A percentile compares a stretch with the other conserved stretches of the same genome.
phyloP scores from a whole-genome alignment of 1,139 yeast genomes.

The Blastobotrys illinoisensis region DNA sequence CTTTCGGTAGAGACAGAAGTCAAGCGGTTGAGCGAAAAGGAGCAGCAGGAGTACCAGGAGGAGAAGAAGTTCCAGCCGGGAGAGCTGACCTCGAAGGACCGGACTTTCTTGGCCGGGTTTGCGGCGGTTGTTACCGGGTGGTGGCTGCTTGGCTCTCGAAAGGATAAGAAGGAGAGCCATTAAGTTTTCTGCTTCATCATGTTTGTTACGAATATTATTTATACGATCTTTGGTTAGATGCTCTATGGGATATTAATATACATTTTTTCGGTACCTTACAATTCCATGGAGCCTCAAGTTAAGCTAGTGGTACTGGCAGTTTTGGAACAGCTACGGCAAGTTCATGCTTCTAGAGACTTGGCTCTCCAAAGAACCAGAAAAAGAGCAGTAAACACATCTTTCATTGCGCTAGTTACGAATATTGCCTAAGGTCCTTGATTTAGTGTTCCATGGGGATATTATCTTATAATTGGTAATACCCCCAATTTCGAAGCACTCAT shows the following conservation, averaged over 20 bases:
- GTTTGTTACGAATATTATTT: neutral
- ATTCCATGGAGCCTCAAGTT: too few species aligned
- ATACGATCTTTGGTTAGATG: neutral
- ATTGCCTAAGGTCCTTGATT: too few species aligned
- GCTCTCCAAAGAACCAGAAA: too few species aligned
- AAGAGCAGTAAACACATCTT: too few species aligned
- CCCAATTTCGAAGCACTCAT: too few species aligned
- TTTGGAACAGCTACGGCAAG: too few species aligned
- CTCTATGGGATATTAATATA: neutral
- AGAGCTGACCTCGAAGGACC: slow-evolving; percentile 26
- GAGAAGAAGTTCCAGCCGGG: slow-evolving; percentile 1
- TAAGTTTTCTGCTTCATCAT: neutral
- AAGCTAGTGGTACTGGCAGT: too few species aligned
- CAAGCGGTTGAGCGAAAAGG: slow-evolving; percentile 10
- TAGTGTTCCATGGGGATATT: too few species aligned
- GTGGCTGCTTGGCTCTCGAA: slow-evolving; percentile 29
- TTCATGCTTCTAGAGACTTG: too few species aligned
- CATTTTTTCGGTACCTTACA: neutral
- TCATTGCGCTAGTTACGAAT: too few species aligned
- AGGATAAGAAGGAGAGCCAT: neutral
- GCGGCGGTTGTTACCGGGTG: slow-evolving; percentile 32
- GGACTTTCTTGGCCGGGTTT: slow-evolving; percentile 27
- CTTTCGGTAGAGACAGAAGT: neutral
- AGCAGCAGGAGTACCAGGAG: neutral
- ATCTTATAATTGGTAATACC: too few species aligned